Conservation (phyloP, 2,329 filamentous ascomycete genomes). For the Dryadomyces quercivorus region DNA sequence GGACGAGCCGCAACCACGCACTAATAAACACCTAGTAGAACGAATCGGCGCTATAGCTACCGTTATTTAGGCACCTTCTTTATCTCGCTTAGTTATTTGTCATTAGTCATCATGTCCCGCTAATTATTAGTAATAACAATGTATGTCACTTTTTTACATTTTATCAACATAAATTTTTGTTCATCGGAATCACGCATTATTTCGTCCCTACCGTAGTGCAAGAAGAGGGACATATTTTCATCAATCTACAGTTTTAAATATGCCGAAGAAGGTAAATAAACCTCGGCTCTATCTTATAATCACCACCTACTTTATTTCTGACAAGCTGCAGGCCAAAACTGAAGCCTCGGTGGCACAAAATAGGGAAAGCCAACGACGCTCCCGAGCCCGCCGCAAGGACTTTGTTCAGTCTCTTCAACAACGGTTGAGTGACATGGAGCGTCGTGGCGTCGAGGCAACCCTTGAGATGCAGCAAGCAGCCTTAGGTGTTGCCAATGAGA, state of each 20-base stretch:
- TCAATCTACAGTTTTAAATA: background rate
- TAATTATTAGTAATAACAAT: too few species aligned
- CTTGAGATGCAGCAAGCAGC: conserved; percentile 42
- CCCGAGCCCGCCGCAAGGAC: conserved; percentile 36
- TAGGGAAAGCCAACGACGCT: conserved; percentile 42
- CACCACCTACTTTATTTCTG: background rate
- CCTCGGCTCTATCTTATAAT: background rate
- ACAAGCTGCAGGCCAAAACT: conserved; percentile 1
- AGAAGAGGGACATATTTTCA: too few species aligned
- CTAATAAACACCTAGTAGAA: too few species aligned
- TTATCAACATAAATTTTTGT: too few species aligned
- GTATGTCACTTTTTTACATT: too few species aligned
- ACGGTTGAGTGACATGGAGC: conserved; percentile 33
- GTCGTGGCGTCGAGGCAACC: conserved; percentile 34
- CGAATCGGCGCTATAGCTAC: too few species aligned
- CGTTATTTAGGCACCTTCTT: too few species aligned
- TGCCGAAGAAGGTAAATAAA: background rate
- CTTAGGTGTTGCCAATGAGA: conserved; percentile 35
- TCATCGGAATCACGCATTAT: too few species aligned
- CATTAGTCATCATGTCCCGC: too few species aligned
- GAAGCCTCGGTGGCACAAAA: background rate
- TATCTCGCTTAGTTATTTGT: too few species aligned
- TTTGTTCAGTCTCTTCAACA: conserved; percentile 35
- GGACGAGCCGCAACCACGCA: too few species aligned
- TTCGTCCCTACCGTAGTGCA: too few species aligned